Evolutionary conservation across 345 rosid genomes (phyloP).

Genomic region (Gynandropsis gynandra): DNA sequence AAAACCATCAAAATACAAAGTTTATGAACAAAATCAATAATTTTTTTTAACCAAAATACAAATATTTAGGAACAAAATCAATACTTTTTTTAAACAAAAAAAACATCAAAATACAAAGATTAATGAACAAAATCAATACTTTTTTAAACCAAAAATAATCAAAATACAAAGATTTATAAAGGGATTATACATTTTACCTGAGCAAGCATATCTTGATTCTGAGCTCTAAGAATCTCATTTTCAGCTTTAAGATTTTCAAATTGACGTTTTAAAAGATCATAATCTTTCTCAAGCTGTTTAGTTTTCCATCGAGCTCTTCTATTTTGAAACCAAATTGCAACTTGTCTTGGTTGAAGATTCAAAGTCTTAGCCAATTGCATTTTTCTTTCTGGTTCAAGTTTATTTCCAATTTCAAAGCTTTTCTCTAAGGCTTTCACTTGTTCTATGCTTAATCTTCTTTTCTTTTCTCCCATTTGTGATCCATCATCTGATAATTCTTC

Average conservation of each 20-base stretch:
- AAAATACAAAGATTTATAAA: not conserved
- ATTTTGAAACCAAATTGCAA: conserved; percentile 95
- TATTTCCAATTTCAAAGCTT: conserved; percentile 86
- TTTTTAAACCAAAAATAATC: too few species aligned
- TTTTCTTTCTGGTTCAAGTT: conserved; percentile 94
- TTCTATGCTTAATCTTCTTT: conserved; percentile 81
- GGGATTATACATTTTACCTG: conserved; percentile 39
- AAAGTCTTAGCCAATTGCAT: conserved; percentile 86
- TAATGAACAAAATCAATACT: too few species aligned
- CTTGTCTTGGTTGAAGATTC: conserved; percentile 84
- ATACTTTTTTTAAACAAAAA: too few species aligned
- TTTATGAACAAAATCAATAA: too few species aligned
- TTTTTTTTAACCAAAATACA: too few species aligned
- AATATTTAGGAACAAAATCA: too few species aligned
- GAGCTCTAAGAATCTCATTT: conserved; percentile 63
- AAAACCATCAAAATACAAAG: too few species aligned
- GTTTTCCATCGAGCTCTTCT: conserved; percentile 93
- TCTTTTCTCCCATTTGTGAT: conserved; percentile 87
- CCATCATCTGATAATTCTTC: conserved; percentile 87
- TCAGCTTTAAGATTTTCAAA: conserved; percentile 67
- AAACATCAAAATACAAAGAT: not conserved
- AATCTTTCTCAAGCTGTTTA: conserved; percentile 86
- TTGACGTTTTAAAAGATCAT: conserved; percentile 65
- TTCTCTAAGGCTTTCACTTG: conserved; percentile 84
- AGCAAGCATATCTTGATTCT: conserved; percentile 72